Evolutionary conservation across 2,329 filamentous ascomycete genomes (phyloP).

Genomic region (Aspergillus transmontanensis): DNA sequence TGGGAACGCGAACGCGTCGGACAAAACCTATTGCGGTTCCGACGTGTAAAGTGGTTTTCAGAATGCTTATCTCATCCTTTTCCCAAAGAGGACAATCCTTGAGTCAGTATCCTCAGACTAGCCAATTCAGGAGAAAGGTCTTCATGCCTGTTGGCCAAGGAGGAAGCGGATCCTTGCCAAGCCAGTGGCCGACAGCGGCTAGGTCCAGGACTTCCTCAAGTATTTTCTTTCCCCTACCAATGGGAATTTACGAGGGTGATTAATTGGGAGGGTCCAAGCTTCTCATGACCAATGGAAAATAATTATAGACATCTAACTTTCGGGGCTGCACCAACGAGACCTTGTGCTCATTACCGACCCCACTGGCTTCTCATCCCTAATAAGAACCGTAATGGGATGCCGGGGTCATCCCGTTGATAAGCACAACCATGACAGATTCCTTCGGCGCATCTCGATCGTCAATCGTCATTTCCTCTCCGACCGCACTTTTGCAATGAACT

Average conservation of each 20-base stretch:
- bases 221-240: constrained; percentile 11
- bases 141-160: constrained; percentile 13
- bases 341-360: constrained; percentile 12
- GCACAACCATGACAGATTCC: neutral
- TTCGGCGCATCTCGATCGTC: neutral
- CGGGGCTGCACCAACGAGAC: constrained; percentile 17
- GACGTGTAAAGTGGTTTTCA: constrained; percentile 41
- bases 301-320: constrained; percentile 11
- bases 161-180: constrained; percentile 22
- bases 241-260: neutral
- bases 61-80: neutral
- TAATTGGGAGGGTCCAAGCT: constrained; percentile 8
- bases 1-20: constrained; percentile 22
- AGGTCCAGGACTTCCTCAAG: neutral
- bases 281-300: constrained; percentile 7
- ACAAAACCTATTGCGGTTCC: constrained; percentile 16
- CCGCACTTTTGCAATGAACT: constrained; percentile 12
- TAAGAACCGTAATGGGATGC: constrained; percentile 4
- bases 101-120: constrained; percentile 4
- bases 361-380: constrained; percentile 11
- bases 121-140: constrained; percentile 15
- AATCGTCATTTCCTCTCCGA: neutral
- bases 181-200: neutral
- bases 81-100: neutral
- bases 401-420: constrained; percentile 9